Percentiles rank a stretch among this genome's conserved stretches.
Conservation (phyloP, 2,329 filamentous ascomycete species). For the Delphinella strobiligena region DNA sequence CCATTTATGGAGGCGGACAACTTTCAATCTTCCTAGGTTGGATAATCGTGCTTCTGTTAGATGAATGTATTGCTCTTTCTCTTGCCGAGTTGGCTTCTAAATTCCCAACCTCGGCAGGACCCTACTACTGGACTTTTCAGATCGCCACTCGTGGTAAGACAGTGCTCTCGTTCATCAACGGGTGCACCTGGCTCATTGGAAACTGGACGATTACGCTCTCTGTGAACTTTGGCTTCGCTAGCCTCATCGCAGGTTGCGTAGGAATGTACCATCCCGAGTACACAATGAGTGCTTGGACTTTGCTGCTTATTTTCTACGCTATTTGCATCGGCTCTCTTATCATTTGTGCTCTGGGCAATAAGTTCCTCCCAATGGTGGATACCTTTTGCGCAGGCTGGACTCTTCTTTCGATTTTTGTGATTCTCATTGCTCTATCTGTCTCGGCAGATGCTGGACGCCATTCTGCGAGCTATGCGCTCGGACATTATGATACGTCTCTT, state of each 20-base stretch:
- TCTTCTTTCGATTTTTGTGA: slow-evolving; percentile 42
- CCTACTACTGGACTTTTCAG: slow-evolving; percentile 69
- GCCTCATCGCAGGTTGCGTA: slow-evolving; percentile 36
- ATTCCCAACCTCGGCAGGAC: slow-evolving; percentile 64
- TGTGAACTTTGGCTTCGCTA: slow-evolving; percentile 58
- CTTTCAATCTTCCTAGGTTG: slow-evolving; percentile 62
- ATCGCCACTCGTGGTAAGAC: slow-evolving; percentile 38
- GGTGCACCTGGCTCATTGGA: slow-evolving; percentile 63
- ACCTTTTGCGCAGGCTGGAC: slow-evolving; percentile 46
- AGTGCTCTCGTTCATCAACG: slow-evolving; percentile 53
- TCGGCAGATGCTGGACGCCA: slow-evolving; percentile 44
- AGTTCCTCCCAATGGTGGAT: slow-evolving; percentile 52
- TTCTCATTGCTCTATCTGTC: slow-evolving; percentile 44
- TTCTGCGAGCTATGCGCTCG: slow-evolving; percentile 37
- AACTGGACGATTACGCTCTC: slow-evolving; percentile 70
- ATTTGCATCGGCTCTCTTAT: slow-evolving; percentile 53
- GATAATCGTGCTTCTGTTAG: slow-evolving; percentile 54
- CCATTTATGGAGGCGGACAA: slow-evolving; percentile 52
- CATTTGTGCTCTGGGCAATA: slow-evolving; percentile 56
- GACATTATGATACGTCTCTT: slow-evolving; percentile 43
- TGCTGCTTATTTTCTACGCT: slow-evolving; percentile 59
- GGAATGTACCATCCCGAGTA: slow-evolving; percentile 43
- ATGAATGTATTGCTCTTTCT: slow-evolving; percentile 54
- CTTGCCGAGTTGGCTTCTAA: slow-evolving; percentile 63
- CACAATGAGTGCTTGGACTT: slow-evolving; percentile 47